A percentile compares a stretch with the other conserved stretches of the same genome.
phyloP scores from a whole-genome alignment of 2,329 filamentous ascomycete genomes.

The Xylaria sp. region DNA sequence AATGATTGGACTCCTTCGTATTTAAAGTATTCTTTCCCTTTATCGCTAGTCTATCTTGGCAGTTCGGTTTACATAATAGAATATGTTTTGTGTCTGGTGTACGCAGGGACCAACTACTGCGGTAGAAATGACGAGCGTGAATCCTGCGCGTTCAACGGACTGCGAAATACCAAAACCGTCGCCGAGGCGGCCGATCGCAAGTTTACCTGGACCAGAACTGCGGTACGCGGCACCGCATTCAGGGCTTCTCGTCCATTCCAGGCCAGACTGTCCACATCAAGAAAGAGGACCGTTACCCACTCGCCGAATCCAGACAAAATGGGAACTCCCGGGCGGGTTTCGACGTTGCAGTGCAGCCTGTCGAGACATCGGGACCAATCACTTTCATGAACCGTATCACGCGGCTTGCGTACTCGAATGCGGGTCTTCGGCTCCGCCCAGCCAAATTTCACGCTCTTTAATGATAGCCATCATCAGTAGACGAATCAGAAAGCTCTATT shows the following conservation, averaged over 20 bases:
- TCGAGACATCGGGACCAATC: conserved; percentile 5
- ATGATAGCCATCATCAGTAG: background rate
- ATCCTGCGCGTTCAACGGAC: conserved; percentile 12
- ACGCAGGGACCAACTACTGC: conserved; percentile 14
- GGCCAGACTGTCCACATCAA: conserved; percentile 21
- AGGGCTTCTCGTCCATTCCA: conserved; percentile 13
- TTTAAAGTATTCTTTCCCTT: background rate
- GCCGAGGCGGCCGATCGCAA: conserved; percentile 3
- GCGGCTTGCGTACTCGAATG: background rate
- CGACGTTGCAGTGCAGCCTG: conserved; percentile 11
- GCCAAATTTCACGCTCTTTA: background rate
- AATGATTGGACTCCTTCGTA: conserved; percentile 4
- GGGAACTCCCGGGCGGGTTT: conserved; percentile 9
- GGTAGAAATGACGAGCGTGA: conserved; percentile 26
- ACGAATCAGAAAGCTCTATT: background rate
- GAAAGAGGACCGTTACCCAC: conserved; percentile 21
- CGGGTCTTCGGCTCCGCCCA: conserved; percentile 1
- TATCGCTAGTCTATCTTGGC: conserved; percentile 24
- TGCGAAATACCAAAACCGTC: conserved; percentile 19
- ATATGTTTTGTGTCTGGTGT: conserved; percentile 9
- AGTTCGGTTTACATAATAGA: background rate
- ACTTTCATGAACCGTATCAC: background rate
- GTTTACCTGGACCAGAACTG: conserved; percentile 4
- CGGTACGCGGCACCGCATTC: conserved; percentile 9
- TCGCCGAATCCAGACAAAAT: conserved; percentile 21